A percentile compares a stretch with the other conserved stretches of the same genome.
phyloP scores from a whole-genome alignment of 768 basidiomycete species.

The Cyclocybe cylindracea region DNA sequence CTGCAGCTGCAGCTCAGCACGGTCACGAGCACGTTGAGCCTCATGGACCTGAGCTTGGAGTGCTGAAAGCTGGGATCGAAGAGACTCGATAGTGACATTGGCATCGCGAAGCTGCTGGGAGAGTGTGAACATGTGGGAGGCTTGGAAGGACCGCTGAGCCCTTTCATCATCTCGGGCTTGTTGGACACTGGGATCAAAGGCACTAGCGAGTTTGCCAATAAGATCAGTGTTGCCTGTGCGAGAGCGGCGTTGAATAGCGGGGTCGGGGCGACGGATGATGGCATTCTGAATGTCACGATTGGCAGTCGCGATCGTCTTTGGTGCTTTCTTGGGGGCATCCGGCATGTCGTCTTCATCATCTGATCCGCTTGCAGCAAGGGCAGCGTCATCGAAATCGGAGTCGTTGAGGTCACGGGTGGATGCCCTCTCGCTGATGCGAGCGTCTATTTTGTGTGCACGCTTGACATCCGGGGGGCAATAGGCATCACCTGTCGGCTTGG shows the following conservation, averaged over 20 bases:
- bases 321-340: constrained; percentile 1
- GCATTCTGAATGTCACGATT: constrained; percentile 13
- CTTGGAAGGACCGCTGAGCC: constrained; percentile 19
- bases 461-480: constrained; percentile 20
- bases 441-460: constrained; percentile 24
- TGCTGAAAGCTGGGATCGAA: constrained; percentile 11
- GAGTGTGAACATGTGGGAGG: constrained; percentile 22
- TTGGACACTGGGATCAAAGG: constrained; percentile 26
- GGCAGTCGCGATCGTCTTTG: constrained; percentile 3
- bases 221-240: no score
- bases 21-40: constrained; percentile 3
- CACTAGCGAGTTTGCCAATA: constrained; percentile 13
- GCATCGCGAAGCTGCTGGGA: constrained; percentile 26
- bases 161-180: constrained; percentile 21
- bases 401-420: constrained; percentile 22
- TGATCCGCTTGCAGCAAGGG: not conserved
- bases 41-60: no score
- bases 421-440: constrained; percentile 22
- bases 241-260: no score
- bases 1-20: constrained; percentile 15
- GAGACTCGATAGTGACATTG: constrained; percentile 17
- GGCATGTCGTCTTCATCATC: not conserved
- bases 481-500: constrained; percentile 25
- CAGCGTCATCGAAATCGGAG: constrained; percentile 7
- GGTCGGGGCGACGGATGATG: constrained; percentile 6